Base-by-base conservation (phyloP, 495 filamentous ascomycete species). In the Polyplosphaeria fusca region DNA sequence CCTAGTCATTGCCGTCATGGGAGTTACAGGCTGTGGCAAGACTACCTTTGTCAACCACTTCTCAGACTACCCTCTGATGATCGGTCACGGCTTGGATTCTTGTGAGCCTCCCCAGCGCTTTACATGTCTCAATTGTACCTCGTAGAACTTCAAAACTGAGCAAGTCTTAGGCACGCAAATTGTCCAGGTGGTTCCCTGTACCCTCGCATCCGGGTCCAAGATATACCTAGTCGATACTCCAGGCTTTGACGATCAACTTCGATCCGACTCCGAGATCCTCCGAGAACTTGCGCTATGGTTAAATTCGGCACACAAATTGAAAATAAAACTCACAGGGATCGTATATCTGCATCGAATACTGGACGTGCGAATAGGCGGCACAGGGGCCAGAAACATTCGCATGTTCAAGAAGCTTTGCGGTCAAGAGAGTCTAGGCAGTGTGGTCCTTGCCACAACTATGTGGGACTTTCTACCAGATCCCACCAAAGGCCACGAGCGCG, bases 1-100 rank as follows among this genome's bases (percentile, higher is more conserved):
- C 35, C 27, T 60, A 19, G 28, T 73, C 23, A 63, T 75, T 41
- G 48, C 69, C 0, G 54, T 74, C 3, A 71, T 75, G 66, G 58
- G 58, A 12, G 14, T 55, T n/a, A 61, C 58, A 14, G 58, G 58
- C 3, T 30, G 25, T 16, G 58, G 58, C 16, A 61, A 61, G 42
- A 55, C 50, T 2, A 49, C 50, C 1, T 61, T 61, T 28, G 25
- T 61, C 7, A 47, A 47, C 19, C 45, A 51, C n/a, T 14, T 23
- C 11, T 20, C 45, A 22, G 45, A 23, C 26, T 28, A 48, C 5
- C n/a, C 4, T 5, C 26, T 23, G 16, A 35, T 20, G 12, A 35
- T 48, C 35, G 45, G 45, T 13, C 5, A 35, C 3, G 16, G 11
- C 19, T 27, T 48, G 18, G 45, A 48, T 3, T 48, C 45, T 35